A percentile compares a stretch with the other conserved stretches of the same genome.
These are phyloP conservation scores for Brassica balearica DNA, from an alignment of 441 rosid species.

Conservation along the genomic window DNA sequence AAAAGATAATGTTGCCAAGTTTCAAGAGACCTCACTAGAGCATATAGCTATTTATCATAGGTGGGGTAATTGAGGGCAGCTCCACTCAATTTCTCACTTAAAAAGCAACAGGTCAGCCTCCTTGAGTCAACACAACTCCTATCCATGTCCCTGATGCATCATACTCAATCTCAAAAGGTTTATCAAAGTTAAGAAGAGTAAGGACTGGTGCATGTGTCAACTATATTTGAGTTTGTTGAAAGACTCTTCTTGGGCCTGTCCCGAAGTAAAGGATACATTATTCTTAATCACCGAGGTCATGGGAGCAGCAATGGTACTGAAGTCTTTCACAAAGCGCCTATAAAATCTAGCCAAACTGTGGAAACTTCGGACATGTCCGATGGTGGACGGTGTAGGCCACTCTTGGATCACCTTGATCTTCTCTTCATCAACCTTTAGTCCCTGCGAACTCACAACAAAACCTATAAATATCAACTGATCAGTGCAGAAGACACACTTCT, in stretches of 20 bases:
- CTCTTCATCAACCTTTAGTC: neutral
- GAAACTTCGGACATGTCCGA: neutral
- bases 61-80: too few relatives aligned
- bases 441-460: neutral
- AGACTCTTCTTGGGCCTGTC: neutral
- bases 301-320: neutral
- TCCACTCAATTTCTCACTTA: neutral
- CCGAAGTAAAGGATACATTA: neutral
- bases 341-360: neutral
- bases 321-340: neutral
- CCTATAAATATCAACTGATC: neutral
- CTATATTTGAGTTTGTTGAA: neutral
- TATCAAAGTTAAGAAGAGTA: neutral
- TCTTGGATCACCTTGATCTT: neutral
- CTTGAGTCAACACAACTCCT: neutral
- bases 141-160: neutral
- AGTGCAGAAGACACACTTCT: neutral
- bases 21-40: too few relatives aligned
- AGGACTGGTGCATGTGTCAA: neutral
- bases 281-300: neutral
- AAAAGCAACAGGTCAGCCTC: neutral
- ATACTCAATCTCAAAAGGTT: neutral
- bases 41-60: too few relatives aligned
- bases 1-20: too few relatives aligned
- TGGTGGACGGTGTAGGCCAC: neutral